Evolutionary conservation across 148 eudicot genomes (phyloP).

Genomic region (Heliosperma pusillum): DNA sequence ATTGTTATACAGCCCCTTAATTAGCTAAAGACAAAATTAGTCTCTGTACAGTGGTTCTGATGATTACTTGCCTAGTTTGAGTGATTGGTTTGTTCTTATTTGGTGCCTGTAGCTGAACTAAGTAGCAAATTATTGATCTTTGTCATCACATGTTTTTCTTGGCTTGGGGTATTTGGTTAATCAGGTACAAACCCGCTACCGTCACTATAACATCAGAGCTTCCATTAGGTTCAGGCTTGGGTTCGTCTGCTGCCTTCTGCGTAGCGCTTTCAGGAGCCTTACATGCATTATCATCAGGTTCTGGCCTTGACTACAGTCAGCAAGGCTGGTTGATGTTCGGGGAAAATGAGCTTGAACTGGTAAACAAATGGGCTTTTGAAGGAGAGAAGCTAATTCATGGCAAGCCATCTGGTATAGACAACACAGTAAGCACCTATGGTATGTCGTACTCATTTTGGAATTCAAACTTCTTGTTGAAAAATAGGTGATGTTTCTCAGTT

Average conservation of each 20-base stretch:
- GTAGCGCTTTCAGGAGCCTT: slow-evolving; percentile 82
- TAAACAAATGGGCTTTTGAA: slow-evolving; percentile 93
- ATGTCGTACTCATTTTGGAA: slow-evolving; percentile 23
- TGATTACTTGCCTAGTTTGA: neutral
- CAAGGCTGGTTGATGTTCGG: slow-evolving; percentile 62
- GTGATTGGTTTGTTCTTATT: neutral
- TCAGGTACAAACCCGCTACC: slow-evolving; percentile 72
- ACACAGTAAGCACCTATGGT: slow-evolving; percentile 97
- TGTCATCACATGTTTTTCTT: slow-evolving; percentile 13
- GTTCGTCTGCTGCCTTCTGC: slow-evolving; percentile 93
- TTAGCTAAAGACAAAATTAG: neutral
- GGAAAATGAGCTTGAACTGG: slow-evolving; percentile 65
- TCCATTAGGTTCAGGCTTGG: slow-evolving; percentile 90
- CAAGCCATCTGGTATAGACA: slow-evolving; percentile 96
- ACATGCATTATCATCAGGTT: slow-evolving; percentile 59
- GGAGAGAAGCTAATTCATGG: slow-evolving; percentile 97
- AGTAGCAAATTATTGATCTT: slow-evolving; percentile 6
- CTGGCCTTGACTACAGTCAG: slow-evolving; percentile 45
- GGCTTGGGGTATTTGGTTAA: slow-evolving; percentile 22
- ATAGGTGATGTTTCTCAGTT: too few relatives aligned
- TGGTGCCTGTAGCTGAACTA: neutral
- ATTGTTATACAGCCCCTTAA: neutral
- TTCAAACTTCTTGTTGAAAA: neutral
- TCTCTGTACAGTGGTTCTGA: neutral
- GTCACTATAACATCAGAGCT: slow-evolving; percentile 76